Evolutionary conservation across 768 basidiomycete species (phyloP).

Genomic region (Phaffia tasmanica): DNA sequence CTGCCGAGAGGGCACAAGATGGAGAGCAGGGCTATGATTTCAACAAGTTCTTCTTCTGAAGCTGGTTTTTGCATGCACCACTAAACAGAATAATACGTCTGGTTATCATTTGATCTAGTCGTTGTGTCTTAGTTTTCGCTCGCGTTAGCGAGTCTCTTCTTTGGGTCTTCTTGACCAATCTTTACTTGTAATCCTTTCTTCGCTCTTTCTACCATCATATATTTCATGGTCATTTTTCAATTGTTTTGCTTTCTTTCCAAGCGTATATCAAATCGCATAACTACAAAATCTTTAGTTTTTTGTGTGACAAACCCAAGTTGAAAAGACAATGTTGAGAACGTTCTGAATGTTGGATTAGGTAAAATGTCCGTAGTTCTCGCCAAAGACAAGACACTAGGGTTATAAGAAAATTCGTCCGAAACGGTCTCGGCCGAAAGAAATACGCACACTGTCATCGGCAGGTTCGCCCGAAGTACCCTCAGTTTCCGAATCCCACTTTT

Average conservation of each 20-base stretch:
- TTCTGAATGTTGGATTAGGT: neutral
- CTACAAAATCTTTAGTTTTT: no score
- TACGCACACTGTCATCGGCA: neutral
- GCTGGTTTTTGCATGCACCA: neutral
- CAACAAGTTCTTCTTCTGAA: constrained; percentile 45
- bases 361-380: neutral
- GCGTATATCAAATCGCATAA: no score
- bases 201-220: constrained; percentile 1
- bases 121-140: neutral
- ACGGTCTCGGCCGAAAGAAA: neutral
- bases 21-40: constrained; percentile 49
- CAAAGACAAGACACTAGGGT: neutral
- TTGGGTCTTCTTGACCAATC: neutral
- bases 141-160: neutral
- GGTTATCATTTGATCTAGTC: neutral
- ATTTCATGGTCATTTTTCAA: neutral
- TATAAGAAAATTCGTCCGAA: neutral
- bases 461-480: neutral
- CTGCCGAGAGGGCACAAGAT: constrained; percentile 28
- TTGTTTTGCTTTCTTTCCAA: no score
- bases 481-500: neutral
- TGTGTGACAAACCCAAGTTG: no score
- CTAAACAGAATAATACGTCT: neutral
- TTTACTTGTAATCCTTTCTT: neutral
- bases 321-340: no score